Evolutionary conservation across 345 rosid genomes (phyloP).

Genomic region (Luvunga scandens): DNA sequence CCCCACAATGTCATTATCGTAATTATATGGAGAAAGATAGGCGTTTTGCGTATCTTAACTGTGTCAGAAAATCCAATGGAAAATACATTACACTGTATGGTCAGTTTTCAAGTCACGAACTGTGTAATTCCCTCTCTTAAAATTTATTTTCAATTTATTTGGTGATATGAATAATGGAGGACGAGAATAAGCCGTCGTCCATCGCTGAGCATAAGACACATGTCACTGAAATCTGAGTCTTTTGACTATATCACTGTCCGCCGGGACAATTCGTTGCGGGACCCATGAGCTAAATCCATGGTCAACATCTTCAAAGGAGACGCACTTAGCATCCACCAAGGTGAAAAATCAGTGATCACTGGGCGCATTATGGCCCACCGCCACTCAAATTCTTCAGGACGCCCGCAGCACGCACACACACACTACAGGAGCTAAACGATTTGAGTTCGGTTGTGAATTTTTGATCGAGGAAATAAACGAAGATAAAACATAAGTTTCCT

Average conservation of each 20-base stretch:
- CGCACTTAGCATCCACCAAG: constrained; percentile 29
- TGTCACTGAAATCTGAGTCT: constrained; percentile 23
- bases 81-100: constrained; percentile 55
- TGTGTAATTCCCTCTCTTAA: constrained; percentile 13
- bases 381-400: constrained; percentile 1
- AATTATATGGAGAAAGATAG: constrained; percentile 30
- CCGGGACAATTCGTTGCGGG: constrained; percentile 3
- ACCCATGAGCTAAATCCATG: background rate
- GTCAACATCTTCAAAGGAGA: constrained; percentile 28
- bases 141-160: background rate
- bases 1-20: constrained; percentile 25
- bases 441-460: background rate
- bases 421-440: background rate
- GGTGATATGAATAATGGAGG: constrained; percentile 3
- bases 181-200: constrained; percentile 21
- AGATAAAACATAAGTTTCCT: background rate
- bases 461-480: background rate
- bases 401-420: background rate
- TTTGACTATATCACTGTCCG: constrained; percentile 29
- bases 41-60: constrained; percentile 14
- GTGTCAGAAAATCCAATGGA: constrained; percentile 87
- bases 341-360: constrained; percentile 29
- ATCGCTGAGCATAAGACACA: constrained; percentile 31
- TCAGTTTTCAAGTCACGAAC: constrained; percentile 56
- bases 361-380: constrained; percentile 16